Percentiles rank a stretch among this genome's conserved stretches.
These are phyloP conservation scores for Allomyces arbusculus DNA, from an alignment of 192 early-diverging fungal species.

Conservation along the genomic window DNA sequence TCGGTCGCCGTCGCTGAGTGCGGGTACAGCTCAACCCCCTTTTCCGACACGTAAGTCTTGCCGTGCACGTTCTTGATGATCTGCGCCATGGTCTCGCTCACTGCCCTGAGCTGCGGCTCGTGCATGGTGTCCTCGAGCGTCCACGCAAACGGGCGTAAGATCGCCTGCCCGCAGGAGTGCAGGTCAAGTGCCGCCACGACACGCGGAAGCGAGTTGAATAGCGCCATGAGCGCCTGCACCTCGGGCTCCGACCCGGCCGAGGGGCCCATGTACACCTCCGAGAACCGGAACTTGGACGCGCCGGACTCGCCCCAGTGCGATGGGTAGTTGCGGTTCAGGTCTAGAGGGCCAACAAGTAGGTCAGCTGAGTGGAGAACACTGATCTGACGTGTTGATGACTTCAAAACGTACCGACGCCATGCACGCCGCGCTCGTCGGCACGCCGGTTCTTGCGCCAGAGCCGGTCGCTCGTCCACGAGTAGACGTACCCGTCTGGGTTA, in stretches of 20 bases:
- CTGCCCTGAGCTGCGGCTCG: neutral
- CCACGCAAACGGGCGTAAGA: constrained; percentile 29
- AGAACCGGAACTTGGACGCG: constrained; percentile 12
- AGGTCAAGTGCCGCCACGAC: constrained; percentile 35
- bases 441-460: constrained; percentile 40
- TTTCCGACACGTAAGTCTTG: neutral
- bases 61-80: neutral
- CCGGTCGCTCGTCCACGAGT: constrained; percentile 19
- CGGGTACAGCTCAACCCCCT: neutral
- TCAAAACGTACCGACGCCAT: constrained; percentile 10
- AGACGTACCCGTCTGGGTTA: constrained; percentile 38
- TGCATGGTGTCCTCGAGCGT: constrained; percentile 3
- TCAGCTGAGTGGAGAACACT: neutral
- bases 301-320: constrained; percentile 15
- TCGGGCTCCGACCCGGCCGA: constrained; percentile 18
- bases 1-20: neutral
- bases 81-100: neutral
- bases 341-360: no score
- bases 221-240: constrained; percentile 23
- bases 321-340: constrained; percentile 31
- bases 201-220: constrained; percentile 18
- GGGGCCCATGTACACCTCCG: constrained; percentile 14
- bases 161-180: constrained; percentile 32
- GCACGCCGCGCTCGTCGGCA: constrained; percentile 3
- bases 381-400: no score